These are phyloP conservation scores for Xylaria palmicola DNA, from an alignment of 495 filamentous ascomycete species.

Conservation along the genomic window DNA sequence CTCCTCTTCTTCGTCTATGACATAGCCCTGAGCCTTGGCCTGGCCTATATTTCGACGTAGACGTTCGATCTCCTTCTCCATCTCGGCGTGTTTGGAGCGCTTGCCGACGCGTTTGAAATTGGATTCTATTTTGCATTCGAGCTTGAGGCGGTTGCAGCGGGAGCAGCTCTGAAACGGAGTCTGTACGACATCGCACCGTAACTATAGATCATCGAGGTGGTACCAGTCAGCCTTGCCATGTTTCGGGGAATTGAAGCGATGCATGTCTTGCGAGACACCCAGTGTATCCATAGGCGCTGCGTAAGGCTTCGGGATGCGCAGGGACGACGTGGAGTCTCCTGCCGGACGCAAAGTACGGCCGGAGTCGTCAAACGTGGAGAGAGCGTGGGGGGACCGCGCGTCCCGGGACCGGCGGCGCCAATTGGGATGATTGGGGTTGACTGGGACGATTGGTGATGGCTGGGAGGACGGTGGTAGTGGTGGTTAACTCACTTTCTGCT, in stretches of 20 bases:
- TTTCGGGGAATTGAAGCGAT: constrained; percentile 6
- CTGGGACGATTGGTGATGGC: background rate
- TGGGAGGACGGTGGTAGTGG: constrained; percentile 5
- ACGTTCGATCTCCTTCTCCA: constrained; percentile 80
- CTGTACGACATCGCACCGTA: constrained; percentile 88
- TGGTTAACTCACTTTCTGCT: constrained; percentile 74
- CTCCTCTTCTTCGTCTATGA: constrained; percentile 52
- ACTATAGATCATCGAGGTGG: constrained; percentile 42
- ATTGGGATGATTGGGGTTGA: too few species aligned
- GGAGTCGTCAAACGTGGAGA: background rate
- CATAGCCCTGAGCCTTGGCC: constrained; percentile 51
- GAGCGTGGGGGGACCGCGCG: background rate
- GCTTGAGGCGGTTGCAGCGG: constrained; percentile 79
- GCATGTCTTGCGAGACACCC: background rate
- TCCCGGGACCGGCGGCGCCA: background rate
- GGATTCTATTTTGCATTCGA: constrained; percentile 88
- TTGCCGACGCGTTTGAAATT: constrained; percentile 94
- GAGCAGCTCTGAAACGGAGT: constrained; percentile 80
- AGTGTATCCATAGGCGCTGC: background rate
- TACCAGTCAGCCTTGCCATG: constrained; percentile 8
- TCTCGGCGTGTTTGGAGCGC: constrained; percentile 85
- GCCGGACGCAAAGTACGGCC: background rate
- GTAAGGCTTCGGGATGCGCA: background rate
- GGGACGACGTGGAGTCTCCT: background rate
- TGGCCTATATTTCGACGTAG: constrained; percentile 46